Evolutionary conservation across 495 filamentous ascomycete genomes (phyloP).

Genomic region (Lophium mytilinum): DNA sequence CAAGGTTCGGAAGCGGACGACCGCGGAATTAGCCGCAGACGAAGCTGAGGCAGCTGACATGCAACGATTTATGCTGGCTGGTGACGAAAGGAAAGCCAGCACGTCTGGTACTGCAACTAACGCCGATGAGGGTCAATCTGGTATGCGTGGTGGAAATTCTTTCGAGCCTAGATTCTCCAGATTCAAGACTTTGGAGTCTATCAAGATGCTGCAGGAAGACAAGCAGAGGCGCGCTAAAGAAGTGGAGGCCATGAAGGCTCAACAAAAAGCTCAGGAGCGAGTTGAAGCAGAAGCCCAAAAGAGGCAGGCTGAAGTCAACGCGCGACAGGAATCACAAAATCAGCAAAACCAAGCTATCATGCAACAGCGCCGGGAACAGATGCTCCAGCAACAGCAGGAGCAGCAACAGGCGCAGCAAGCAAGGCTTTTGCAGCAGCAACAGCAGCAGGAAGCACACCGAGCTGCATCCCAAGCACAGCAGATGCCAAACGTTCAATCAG

Average conservation of each 20-base stretch:
- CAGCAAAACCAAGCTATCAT: conserved; percentile 1
- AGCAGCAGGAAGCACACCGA: conserved; percentile 26
- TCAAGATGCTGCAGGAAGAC: conserved; percentile 69
- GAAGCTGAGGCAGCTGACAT: conserved; percentile 82
- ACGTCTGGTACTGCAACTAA: conserved; percentile 49
- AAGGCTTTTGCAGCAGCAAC: conserved; percentile 26
- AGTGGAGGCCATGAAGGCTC: conserved; percentile 46
- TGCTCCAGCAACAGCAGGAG: conserved; percentile 20
- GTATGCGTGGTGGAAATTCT: conserved; percentile 41
- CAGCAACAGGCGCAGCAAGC: conserved; percentile 32
- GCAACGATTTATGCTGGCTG: conserved; percentile 84
- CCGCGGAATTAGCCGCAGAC: conserved; percentile 88
- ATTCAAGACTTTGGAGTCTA: conserved; percentile 83
- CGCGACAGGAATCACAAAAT: conserved; percentile 1
- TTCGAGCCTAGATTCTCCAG: conserved; percentile 84
- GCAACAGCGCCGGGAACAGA: conserved; percentile 5
- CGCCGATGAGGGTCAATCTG: conserved; percentile 58
- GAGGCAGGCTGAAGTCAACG: conserved; percentile 13
- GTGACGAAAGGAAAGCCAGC: conserved; percentile 74
- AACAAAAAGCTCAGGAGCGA: conserved; percentile 46
- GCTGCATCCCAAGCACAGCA: conserved; percentile 33
- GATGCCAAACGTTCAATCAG: conserved; percentile 28
- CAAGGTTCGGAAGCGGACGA: conserved; percentile 85
- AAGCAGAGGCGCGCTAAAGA: conserved; percentile 52
- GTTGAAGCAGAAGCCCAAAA: conserved; percentile 29